A percentile compares a stretch with the other conserved stretches of the same genome.
Conservation (phyloP, 148 eudicot species). For the Rheum nobile region DNA sequence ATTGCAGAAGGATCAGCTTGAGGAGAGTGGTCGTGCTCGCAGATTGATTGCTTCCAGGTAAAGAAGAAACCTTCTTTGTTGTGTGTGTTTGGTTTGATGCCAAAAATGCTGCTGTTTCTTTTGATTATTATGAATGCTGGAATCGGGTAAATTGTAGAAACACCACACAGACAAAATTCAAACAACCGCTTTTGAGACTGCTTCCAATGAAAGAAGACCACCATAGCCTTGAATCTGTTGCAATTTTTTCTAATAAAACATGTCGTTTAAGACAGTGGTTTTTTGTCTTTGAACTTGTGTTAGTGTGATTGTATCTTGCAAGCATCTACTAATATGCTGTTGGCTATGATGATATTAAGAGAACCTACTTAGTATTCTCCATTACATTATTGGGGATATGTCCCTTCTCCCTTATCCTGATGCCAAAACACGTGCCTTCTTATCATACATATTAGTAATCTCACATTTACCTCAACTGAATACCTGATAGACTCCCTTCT, state of each 20-base stretch:
- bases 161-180: neutral
- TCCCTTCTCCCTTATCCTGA: neutral
- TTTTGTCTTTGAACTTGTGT: neutral
- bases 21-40: slow-evolving; percentile 73
- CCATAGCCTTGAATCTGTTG: too few species aligned
- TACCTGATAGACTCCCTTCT: neutral
- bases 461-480: neutral
- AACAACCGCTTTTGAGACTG: too few species aligned
- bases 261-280: too few species aligned
- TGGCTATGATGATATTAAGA: neutral
- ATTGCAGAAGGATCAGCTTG: slow-evolving; percentile 68
- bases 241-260: too few species aligned
- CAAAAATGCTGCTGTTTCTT: neutral
- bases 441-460: neutral
- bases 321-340: neutral
- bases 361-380: neutral
- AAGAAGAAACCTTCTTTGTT: neutral
- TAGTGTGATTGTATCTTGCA: neutral
- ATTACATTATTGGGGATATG: neutral
- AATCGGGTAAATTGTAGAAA: neutral
- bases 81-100: too few species aligned
- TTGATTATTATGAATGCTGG: neutral
- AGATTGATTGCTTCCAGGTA: slow-evolving; percentile 68
- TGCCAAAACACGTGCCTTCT: neutral
- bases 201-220: too few species aligned